Conservation (phyloP, 345 rosid species). For the Schrenkiella parvula region DNA sequence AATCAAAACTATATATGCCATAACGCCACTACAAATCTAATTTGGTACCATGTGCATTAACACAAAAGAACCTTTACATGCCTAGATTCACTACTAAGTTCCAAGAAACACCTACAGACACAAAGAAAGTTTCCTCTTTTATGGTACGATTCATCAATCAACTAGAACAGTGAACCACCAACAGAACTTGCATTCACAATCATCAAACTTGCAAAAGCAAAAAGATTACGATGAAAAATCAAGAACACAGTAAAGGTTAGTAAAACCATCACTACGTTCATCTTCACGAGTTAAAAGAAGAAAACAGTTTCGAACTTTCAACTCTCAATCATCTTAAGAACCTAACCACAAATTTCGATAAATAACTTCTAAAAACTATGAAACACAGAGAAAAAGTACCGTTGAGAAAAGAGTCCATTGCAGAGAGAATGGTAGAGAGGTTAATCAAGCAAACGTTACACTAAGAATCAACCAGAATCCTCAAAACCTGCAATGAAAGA, state of each 20-base stretch:
- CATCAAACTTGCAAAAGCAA: not conserved
- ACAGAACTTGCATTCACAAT: not conserved
- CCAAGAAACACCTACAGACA: not conserved
- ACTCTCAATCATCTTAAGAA: not conserved
- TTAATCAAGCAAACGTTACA: not conserved
- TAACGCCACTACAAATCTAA: too few species aligned
- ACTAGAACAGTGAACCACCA: not conserved
- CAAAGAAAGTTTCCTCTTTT: not conserved
- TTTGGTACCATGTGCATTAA: not conserved
- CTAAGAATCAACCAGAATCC: not conserved
- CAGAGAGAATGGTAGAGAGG: not conserved
- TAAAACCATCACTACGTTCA: not conserved
- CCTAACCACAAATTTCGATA: not conserved
- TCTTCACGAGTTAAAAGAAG: not conserved
- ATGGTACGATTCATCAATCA: not conserved
- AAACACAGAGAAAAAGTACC: not conserved
- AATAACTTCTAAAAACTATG: not conserved
- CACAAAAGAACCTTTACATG: too few species aligned
- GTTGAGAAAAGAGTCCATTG: conserved; percentile 1
- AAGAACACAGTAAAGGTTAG: not conserved
- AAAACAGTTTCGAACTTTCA: not conserved
- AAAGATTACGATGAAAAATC: not conserved
- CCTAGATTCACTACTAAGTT: not conserved
- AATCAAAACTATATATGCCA: not conserved
- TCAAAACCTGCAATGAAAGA: not conserved